Conservation (phyloP, 805 yeast genomes). For the Monosporozyma siamensis region DNA sequence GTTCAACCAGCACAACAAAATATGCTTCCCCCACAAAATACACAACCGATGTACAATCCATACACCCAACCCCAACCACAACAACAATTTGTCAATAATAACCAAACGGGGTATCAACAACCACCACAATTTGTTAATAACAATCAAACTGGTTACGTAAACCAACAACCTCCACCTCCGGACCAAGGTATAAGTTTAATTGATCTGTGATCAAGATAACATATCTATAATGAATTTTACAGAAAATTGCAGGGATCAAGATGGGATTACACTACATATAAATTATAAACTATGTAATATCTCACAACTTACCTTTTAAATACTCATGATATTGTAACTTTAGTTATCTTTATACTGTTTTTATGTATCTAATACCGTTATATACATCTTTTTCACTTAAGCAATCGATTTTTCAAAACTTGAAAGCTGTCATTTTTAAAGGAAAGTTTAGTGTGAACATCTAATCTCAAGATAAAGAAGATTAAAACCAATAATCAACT, state of each 20-base stretch:
- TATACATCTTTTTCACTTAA: neutral
- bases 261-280: too few relatives aligned
- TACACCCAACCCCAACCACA: constrained; percentile 5
- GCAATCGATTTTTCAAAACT: neutral
- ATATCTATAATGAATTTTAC: too few relatives aligned
- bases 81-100: constrained; percentile 1
- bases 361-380: neutral
- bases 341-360: too few relatives aligned
- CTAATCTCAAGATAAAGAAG: neutral
- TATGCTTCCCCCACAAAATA: neutral
- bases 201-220: constrained; percentile 14
- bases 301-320: too few relatives aligned
- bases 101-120: too few relatives aligned
- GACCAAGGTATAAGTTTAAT: constrained; percentile 27
- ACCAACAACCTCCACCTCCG: constrained; percentile 6
- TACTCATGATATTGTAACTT: too few relatives aligned
- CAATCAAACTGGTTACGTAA: constrained; percentile 2
- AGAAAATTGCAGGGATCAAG: too few relatives aligned
- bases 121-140: too few relatives aligned
- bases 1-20: constrained; percentile 1
- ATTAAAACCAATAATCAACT: too few relatives aligned
- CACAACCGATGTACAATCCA: constrained; percentile 2
- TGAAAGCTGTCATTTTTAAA: neutral
- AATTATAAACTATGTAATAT: too few relatives aligned
- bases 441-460: neutral